A percentile compares a stretch with the other conserved stretches of the same genome.
Conservation (phyloP, 805 yeast species). For the Geotrichum ghanense region DNA sequence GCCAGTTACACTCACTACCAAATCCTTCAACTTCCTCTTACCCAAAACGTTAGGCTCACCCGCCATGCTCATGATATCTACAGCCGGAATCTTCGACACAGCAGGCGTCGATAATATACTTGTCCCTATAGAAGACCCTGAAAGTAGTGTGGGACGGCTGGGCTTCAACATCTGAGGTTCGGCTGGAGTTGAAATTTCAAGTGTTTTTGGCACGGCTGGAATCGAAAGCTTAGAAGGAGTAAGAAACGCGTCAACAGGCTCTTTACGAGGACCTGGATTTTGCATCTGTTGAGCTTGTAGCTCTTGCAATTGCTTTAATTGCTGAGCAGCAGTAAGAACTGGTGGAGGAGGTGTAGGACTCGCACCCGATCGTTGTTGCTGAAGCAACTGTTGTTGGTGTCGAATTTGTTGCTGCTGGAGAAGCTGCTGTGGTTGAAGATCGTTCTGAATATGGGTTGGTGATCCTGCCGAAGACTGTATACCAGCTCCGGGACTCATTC, state of each 20-base stretch:
- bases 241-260: neutral
- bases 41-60: slow-evolving; percentile 50
- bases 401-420: neutral
- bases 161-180: slow-evolving; percentile 55
- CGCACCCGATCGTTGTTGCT: neutral
- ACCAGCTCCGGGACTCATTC: too few species aligned
- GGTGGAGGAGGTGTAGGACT: neutral
- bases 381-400: neutral
- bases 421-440: neutral
- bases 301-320: neutral
- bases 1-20: slow-evolving; percentile 53
- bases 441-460: neutral
- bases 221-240: slow-evolving; percentile 20
- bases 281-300: neutral
- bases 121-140: slow-evolving; percentile 66
- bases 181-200: slow-evolving; percentile 51
- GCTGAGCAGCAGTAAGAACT: neutral
- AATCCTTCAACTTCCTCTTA: slow-evolving; percentile 79
- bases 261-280: neutral
- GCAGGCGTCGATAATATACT: slow-evolving; percentile 75
- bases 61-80: slow-evolving; percentile 47
- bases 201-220: slow-evolving; percentile 39
- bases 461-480: neutral
- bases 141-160: slow-evolving; percentile 71
- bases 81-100: slow-evolving; percentile 60